Base-by-base conservation (phyloP, 2,329 filamentous ascomycete genomes). In the Fusarium acutatum region DNA sequence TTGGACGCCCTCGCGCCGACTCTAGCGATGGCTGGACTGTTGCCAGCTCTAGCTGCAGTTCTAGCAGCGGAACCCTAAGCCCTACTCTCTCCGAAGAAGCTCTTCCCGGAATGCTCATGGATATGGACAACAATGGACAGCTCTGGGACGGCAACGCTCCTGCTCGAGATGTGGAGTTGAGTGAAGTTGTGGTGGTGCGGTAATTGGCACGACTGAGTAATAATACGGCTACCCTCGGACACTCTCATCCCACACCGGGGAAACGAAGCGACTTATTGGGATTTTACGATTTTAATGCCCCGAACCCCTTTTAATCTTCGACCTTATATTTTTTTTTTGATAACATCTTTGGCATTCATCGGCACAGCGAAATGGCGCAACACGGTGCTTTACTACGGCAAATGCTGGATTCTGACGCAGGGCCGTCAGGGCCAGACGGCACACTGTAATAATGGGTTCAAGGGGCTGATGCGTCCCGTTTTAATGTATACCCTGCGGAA, bases 21-120 rank as follows among this genome's bases (percentile, higher is more conserved):
- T 88, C 95, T 75, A 94, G 92, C 78, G 95, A 97, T 76, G 94
- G 96, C 78, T 97, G 95, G 95, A 96, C 94, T 14, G 89, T 96
- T 50, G 94, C 93, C 75, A 95, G 91, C 61, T 96, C 93, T 1
- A 90, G 93, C 80, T 85, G 82, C 67, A 82, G 83, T 57, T 86
- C 85, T 59, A 84, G 84, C 53, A 86, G 85, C 72, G 86, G 85
- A 26, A 84, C 85, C n/a, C 74, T 87, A 66, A 88, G 86, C 74
- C 87, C 87, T 13, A 84, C 83, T 1, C 82, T 85, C 13, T 86
- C 86, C 1, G 86, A 86, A 56, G 84, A 86, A 46, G 78, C 80
- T 5, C 78, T 82, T 12, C 80, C 81, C 7, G 77, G 79, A n/a
- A 77, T 81, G 71, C 71, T 82, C 37, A 73, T 78, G 75, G 84